Percentiles rank a stretch among this genome's conserved stretches.
phyloP scores from a whole-genome alignment of 2,329 filamentous ascomycete species.

The Beauveria rudraprayagi region DNA sequence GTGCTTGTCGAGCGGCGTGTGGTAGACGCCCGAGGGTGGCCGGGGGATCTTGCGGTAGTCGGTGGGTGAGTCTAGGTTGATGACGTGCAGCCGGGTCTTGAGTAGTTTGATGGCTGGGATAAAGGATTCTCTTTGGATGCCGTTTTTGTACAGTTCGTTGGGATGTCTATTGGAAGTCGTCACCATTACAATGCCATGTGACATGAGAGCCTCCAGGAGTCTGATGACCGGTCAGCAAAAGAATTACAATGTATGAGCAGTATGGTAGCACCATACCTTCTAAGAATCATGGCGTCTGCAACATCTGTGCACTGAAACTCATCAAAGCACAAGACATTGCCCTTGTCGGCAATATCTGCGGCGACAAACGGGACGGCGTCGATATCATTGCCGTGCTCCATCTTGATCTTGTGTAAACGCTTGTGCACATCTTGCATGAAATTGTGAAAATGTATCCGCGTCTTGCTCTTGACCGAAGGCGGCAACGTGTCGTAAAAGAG shows the following conservation, averaged over 20 bases:
- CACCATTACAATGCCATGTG: conserved; percentile 90
- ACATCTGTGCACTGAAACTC: conserved; percentile 99
- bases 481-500: conserved; percentile 93
- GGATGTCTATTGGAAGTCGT: conserved; percentile 97
- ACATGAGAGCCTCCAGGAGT: conserved; percentile 84
- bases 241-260: neutral
- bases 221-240: conserved; percentile 26
- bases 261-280: conserved; percentile 43
- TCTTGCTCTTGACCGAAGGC: conserved; percentile 69
- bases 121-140: conserved; percentile 91
- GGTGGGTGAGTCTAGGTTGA: conserved; percentile 90
- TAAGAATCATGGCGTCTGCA: conserved; percentile 94
- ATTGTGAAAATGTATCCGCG: conserved; percentile 95
- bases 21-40: conserved; percentile 88
- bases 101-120: conserved; percentile 91
- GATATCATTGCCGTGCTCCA: conserved; percentile 78
- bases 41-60: conserved; percentile 97
- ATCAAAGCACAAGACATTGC: conserved; percentile 89
- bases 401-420: conserved; percentile 81
- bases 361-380: conserved; percentile 89
- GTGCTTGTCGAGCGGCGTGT: conserved; percentile 73
- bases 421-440: conserved; percentile 99
- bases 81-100: conserved; percentile 73
- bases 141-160: conserved; percentile 94
- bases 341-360: conserved; percentile 81